Evolutionary conservation across 208 protist species (phyloP).

Genomic region (Strigomonas oncopelti): DNA sequence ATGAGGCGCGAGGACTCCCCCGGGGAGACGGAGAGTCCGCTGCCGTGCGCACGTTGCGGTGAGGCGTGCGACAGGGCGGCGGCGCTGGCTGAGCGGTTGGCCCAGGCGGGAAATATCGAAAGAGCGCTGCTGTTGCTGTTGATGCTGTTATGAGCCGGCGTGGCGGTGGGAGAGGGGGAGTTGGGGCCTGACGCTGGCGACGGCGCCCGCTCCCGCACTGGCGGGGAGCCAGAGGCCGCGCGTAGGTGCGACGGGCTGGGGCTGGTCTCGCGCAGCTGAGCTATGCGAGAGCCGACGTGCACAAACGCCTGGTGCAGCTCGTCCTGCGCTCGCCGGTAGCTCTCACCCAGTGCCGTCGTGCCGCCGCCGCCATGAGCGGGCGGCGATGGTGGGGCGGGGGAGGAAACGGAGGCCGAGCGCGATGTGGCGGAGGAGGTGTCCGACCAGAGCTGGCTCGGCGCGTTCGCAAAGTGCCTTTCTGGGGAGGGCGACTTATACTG

Average conservation of each 20-base stretch:
- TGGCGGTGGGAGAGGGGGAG: too few species aligned
- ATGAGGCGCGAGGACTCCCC: background rate
- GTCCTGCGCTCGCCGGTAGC: background rate
- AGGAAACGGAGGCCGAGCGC: background rate
- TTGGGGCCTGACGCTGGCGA: too few species aligned
- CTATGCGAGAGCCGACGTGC: background rate
- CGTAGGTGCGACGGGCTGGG: background rate
- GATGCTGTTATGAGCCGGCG: background rate
- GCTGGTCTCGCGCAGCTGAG: background rate
- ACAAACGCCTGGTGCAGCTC: constrained; percentile 1
- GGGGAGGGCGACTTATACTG: background rate
- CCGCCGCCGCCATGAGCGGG: background rate
- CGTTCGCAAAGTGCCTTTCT: background rate
- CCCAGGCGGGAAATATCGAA: background rate
- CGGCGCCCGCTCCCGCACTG: background rate
- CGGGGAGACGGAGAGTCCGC: background rate
- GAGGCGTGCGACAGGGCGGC: background rate
- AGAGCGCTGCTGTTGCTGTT: background rate
- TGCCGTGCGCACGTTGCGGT: background rate
- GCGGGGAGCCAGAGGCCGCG: background rate
- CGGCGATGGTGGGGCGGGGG: background rate
- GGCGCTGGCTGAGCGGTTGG: background rate
- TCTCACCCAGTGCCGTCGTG: constrained; percentile 2
- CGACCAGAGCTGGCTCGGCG: background rate
- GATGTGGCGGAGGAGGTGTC: constrained; percentile 2